Evolutionary conservation across 495 filamentous ascomycete genomes (phyloP).

Genomic region (Trichoderma gamsii): DNA sequence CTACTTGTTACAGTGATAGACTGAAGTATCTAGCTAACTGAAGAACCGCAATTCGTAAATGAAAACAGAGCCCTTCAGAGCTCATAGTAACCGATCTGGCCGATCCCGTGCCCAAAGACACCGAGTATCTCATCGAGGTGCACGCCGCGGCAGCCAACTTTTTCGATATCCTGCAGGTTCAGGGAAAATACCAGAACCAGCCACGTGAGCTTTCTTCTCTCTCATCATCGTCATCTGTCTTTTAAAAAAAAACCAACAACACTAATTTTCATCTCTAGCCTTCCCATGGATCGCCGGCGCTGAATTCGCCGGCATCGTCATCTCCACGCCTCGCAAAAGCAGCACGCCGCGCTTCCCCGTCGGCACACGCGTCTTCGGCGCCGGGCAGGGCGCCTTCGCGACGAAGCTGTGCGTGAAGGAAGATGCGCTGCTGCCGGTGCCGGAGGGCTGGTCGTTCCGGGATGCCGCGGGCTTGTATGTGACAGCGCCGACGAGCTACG

Average conservation of each 20-base stretch:
- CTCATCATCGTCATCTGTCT: background rate
- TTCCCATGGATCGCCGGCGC: constrained; percentile 83
- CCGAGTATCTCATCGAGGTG: constrained; percentile 83
- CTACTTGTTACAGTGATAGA: background rate
- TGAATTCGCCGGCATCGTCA: constrained; percentile 78
- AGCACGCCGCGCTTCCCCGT: constrained; percentile 53
- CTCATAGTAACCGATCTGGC: constrained; percentile 69
- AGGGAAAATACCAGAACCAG: constrained; percentile 66
- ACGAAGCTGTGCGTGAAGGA: constrained; percentile 65
- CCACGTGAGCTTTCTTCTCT: constrained; percentile 34
- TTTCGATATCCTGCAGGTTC: constrained; percentile 89
- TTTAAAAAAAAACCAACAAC: background rate
- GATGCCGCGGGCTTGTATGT: constrained; percentile 88
- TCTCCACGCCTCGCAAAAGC: constrained; percentile 49
- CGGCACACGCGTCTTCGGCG: constrained; percentile 82
- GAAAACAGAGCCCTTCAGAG: constrained; percentile 61
- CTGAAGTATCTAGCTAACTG: background rate
- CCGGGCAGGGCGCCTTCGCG: constrained; percentile 79
- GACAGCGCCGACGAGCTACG: constrained; percentile 86
- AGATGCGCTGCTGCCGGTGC: constrained; percentile 62
- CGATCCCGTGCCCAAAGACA: constrained; percentile 57
- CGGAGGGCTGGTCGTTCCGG: constrained; percentile 71
- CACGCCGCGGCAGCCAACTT: constrained; percentile 89
- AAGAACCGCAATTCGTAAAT: background rate
- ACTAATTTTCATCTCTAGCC: constrained; percentile 22